Base-by-base conservation (phyloP, 164 flowering plant genomes). In the Annona squamosa region DNA sequence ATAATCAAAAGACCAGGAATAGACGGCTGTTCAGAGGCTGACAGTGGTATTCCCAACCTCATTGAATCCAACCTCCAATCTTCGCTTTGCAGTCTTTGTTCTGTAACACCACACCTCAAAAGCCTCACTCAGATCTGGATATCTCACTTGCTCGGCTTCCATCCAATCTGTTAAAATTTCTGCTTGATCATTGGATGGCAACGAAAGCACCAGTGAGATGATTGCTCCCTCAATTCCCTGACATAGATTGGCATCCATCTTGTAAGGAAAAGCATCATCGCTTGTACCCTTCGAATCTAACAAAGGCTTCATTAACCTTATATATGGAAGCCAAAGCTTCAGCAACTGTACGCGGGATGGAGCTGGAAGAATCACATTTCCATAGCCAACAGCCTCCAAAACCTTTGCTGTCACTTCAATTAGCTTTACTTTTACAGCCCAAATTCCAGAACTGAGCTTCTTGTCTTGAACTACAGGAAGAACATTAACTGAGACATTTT, bases 91-190 rank as follows among this genome's bases (percentile, higher is more conserved):
- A 59, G 98, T 87, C 80, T 94, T 94, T 71, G 91, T 87, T 76
- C 98, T 90, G 76, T 85, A 91, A 80, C 97, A 92, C 97, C 98
- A 94, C 3, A 94, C 81, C 77, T 94, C 97, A 78, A 94, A 94
- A 9, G 98, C 98, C 73, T 94, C 97, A 26, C 87, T 94, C 79
- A 92, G 74, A 73, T 94, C 98, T 2, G 97, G 98, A 81, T 79
- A 93, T 62, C 64, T 86, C 16, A 83, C 77, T 73, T 88, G 86
- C 63, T 82, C 85, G 0, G 78, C 52, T 52, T 76, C 79, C 87
- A 94, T 87, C 98, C 97, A 92, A n/a, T 92, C 94, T 6, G 85
- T 82, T 52, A 91, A 79, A 67, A 94, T 81, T 16, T 91, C 95
- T 5, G 97, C 97, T 79, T 94, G 97, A 78, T 94, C 95, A 67